Evolutionary conservation across 2,329 filamentous ascomycete species (phyloP).

Genomic region (Tolypocladium ovalisporum): DNA sequence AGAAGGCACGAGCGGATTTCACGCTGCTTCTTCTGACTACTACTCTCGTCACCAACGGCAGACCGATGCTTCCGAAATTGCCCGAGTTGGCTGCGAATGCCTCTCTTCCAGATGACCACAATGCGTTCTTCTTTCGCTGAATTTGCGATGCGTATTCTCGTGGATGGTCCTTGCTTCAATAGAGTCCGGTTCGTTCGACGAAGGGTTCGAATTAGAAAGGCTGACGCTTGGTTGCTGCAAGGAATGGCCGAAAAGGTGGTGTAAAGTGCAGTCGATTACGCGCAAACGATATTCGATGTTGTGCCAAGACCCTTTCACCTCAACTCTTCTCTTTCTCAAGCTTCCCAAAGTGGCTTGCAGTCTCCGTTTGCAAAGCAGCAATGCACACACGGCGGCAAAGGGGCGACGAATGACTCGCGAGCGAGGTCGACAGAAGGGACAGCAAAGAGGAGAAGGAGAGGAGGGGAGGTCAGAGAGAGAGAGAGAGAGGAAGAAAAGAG

Average conservation of each 20-base stretch:
- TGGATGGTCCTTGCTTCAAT: not conserved
- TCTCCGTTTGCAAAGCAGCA: conserved; percentile 3
- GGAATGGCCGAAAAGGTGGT: conserved; percentile 11
- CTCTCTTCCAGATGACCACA: not conserved
- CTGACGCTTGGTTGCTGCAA: conserved; percentile 6
- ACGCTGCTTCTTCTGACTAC: not conserved
- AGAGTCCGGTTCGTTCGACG: not conserved
- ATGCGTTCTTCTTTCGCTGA: not conserved
- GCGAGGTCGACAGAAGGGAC: conserved; percentile 6
- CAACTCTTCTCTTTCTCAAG: not conserved
- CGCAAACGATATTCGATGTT: conserved; percentile 12
- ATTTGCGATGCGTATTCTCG: not conserved
- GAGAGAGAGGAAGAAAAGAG: conserved; percentile 6
- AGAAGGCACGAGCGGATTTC: not conserved
- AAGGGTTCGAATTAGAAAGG: conserved; percentile 10
- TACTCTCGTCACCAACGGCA: not conserved
- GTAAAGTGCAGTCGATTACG: conserved; percentile 23
- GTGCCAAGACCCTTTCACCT: not conserved
- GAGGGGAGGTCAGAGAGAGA: no score
- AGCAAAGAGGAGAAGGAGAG: conserved; percentile 6
- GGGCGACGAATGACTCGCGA: conserved; percentile 14
- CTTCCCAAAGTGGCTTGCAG: not conserved
- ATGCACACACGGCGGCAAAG: conserved; percentile 2
- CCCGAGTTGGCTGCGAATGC: not conserved
- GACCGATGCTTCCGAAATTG: not conserved